Evolutionary conservation across 2,329 filamentous ascomycete genomes (phyloP).

Genomic region (Coleophoma eucalyptorum): DNA sequence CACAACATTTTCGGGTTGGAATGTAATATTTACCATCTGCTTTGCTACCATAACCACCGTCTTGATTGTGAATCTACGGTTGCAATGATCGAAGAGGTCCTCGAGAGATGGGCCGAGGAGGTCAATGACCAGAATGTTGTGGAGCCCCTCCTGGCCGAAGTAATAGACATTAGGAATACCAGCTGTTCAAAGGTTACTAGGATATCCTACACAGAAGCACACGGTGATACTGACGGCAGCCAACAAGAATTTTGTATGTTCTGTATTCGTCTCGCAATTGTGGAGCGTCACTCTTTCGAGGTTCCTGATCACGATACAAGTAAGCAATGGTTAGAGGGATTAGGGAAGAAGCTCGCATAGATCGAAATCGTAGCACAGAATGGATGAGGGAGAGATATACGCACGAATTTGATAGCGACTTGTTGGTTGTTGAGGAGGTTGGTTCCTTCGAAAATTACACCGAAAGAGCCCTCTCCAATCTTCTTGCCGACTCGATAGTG

Average conservation of each 20-base stretch:
- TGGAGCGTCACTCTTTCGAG: slow-evolving; percentile 95
- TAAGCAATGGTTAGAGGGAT: neutral
- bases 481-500: slow-evolving; percentile 99
- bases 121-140: slow-evolving; percentile 98
- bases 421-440: slow-evolving; percentile 99
- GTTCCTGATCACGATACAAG: slow-evolving; percentile 61
- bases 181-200: slow-evolving; percentile 52
- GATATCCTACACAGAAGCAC: slow-evolving; percentile 6
- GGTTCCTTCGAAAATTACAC: slow-evolving; percentile 97
- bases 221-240: slow-evolving; percentile 76
- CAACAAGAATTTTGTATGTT: slow-evolving; percentile 98
- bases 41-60: slow-evolving; percentile 99
- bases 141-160: slow-evolving; percentile 95
- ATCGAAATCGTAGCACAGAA: too few relatives aligned
- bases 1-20: neutral
- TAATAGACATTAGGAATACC: slow-evolving; percentile 99
- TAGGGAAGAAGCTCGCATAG: too few relatives aligned
- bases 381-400: slow-evolving; percentile 32
- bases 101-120: slow-evolving; percentile 91
- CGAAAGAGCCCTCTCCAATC: slow-evolving; percentile 97
- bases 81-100: slow-evolving; percentile 96
- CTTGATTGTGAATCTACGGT: slow-evolving; percentile 91
- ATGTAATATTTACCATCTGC: slow-evolving; percentile 70
- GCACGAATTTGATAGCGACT: slow-evolving; percentile 98
- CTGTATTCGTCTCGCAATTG: slow-evolving; percentile 97